Conservation (phyloP, 2,329 filamentous ascomycete genomes). For the Rhynchosporium graminicola region DNA sequence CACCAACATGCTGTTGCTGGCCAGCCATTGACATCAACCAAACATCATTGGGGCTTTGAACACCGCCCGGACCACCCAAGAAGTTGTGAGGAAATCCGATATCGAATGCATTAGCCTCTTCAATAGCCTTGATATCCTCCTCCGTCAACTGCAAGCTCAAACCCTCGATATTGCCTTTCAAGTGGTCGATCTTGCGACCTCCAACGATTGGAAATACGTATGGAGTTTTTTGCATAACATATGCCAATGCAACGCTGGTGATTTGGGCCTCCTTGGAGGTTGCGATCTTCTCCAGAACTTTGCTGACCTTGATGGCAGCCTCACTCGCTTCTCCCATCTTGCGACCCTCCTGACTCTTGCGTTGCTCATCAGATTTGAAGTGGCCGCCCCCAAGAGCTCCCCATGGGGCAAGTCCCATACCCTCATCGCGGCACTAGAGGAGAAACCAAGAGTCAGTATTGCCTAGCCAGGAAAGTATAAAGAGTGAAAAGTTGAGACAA, state of each 20-base stretch:
- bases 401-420: slow-evolving; percentile 60
- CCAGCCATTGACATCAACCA: slow-evolving; percentile 45
- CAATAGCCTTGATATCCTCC: slow-evolving; percentile 67
- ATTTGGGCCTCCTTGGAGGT: slow-evolving; percentile 56
- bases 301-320: slow-evolving; percentile 53
- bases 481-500: too few species aligned
- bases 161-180: slow-evolving; percentile 70
- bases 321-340: slow-evolving; percentile 45
- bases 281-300: slow-evolving; percentile 60
- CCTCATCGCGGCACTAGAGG: slow-evolving; percentile 47
- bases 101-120: slow-evolving; percentile 61
- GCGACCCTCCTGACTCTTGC: slow-evolving; percentile 46
- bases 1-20: slow-evolving; percentile 52
- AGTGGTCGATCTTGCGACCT: slow-evolving; percentile 67
- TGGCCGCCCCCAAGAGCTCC: slow-evolving; percentile 52
- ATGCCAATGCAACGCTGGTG: slow-evolving; percentile 68
- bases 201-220: slow-evolving; percentile 76
- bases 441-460: too few species aligned
- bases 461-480: too few species aligned
- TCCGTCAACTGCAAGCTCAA: slow-evolving; percentile 59
- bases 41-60: slow-evolving; percentile 40
- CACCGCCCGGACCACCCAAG: slow-evolving; percentile 48
- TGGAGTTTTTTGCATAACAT: slow-evolving; percentile 70
- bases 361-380: slow-evolving; percentile 51
- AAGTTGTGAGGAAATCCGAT: slow-evolving; percentile 68